Percentiles rank a stretch among this genome's conserved stretches.
These are phyloP conservation scores for Colletotrichum caudatum DNA, from an alignment of 2,329 filamentous ascomycete species.

Conservation along the genomic window DNA sequence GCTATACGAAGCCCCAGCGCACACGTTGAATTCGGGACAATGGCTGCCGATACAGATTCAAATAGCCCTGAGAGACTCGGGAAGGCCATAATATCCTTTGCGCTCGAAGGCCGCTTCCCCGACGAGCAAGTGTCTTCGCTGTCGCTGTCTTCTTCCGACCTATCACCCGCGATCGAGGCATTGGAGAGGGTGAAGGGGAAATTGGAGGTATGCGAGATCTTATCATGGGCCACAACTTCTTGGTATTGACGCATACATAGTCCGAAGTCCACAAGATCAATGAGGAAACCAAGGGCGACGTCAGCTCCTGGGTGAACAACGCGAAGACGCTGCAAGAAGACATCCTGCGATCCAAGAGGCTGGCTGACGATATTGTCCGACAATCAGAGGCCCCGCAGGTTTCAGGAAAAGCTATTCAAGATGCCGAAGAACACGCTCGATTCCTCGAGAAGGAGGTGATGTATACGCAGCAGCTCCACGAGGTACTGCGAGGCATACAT, in stretches of 20 bases:
- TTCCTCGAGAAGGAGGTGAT: slow-evolving; percentile 69
- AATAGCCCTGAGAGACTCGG: slow-evolving; percentile 49
- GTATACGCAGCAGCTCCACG: slow-evolving; percentile 69
- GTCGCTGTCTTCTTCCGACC: slow-evolving; percentile 53
- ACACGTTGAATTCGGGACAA: slow-evolving; percentile 29
- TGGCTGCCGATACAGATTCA: slow-evolving; percentile 50
- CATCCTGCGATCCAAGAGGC: slow-evolving; percentile 81
- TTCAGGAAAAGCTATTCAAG: slow-evolving; percentile 64
- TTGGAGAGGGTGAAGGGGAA: slow-evolving; percentile 51
- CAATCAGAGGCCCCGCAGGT: slow-evolving; percentile 75
- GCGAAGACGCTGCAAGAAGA: slow-evolving; percentile 88
- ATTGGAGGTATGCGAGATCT: slow-evolving; percentile 52
- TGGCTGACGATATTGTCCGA: slow-evolving; percentile 84
- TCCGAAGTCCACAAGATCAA: slow-evolving; percentile 81
- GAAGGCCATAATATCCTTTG: slow-evolving; percentile 56
- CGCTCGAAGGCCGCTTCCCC: slow-evolving; percentile 57
- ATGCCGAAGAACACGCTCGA: slow-evolving; percentile 66
- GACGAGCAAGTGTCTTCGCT: slow-evolving; percentile 52
- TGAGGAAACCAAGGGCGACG: slow-evolving; percentile 80
- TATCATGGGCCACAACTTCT: no score
- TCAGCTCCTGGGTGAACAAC: slow-evolving; percentile 87
- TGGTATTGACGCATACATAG: slow-evolving; percentile 52
- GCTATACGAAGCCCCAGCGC: slow-evolving; percentile 3
- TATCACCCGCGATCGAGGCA: slow-evolving; percentile 56
- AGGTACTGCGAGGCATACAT: slow-evolving; percentile 63